Evolutionary conservation across 2,329 filamentous ascomycete species (phyloP).

Genomic region (Chaetomiaceae sp.): DNA sequence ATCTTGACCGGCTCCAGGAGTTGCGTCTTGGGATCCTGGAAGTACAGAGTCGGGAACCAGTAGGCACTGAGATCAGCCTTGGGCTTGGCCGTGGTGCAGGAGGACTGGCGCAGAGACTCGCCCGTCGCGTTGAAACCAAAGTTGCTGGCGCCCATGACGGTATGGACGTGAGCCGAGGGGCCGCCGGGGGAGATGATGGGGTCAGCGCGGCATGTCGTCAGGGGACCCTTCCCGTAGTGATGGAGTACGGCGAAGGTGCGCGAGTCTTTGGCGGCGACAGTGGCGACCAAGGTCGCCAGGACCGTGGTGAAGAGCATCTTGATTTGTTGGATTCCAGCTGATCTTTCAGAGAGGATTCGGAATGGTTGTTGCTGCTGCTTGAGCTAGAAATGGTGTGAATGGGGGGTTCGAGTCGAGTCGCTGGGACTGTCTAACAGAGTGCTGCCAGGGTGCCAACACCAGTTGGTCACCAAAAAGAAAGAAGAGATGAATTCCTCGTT

Average conservation of each 20-base stretch:
- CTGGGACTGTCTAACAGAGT: conserved; percentile 16
- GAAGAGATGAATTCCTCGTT: not conserved
- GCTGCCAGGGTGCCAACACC: conserved; percentile 12
- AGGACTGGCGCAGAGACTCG: conserved; percentile 52
- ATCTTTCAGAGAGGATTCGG: too few species aligned
- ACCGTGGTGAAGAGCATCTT: conserved; percentile 24
- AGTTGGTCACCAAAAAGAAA: conserved; percentile 16
- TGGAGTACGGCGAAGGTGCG: conserved; percentile 64
- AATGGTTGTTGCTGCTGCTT: not conserved
- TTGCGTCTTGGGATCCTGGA: conserved; percentile 56
- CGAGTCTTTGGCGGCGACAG: conserved; percentile 35
- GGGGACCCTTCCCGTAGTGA: conserved; percentile 61
- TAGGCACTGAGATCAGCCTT: conserved; percentile 69
- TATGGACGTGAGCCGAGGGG: conserved; percentile 61
- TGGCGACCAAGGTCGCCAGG: conserved; percentile 33
- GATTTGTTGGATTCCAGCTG: not conserved
- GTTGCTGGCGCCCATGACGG: conserved; percentile 64
- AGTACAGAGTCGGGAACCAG: conserved; percentile 71
- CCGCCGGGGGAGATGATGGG: conserved; percentile 62
- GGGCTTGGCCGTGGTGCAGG: conserved; percentile 66
- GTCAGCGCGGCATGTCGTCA: conserved; percentile 58
- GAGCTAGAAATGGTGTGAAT: not conserved
- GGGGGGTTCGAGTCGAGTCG: conserved; percentile 1
- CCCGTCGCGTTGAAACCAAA: conserved; percentile 61
- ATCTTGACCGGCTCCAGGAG: conserved; percentile 62